Conservation (phyloP, 441 rosid species). For the Daphne laureola region DNA sequence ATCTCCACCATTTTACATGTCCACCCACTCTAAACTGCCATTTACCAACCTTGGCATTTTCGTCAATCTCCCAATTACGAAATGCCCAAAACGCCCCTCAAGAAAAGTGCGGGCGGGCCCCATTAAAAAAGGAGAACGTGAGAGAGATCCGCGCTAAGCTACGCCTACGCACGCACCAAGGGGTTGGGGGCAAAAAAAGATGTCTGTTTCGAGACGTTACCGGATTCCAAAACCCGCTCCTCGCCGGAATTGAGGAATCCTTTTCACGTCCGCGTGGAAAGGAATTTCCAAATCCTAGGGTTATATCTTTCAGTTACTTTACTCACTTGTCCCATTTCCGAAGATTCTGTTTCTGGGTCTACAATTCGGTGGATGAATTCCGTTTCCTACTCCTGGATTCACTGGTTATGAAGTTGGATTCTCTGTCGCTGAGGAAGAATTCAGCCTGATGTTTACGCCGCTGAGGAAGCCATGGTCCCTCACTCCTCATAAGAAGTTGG, state of each 20-base stretch:
- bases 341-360: constrained; percentile 5
- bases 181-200: constrained; percentile 21
- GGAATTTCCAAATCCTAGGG: constrained; percentile 20
- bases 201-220: constrained; percentile 55
- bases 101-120: constrained; percentile 16
- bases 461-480: constrained; percentile 58
- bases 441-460: constrained; percentile 63
- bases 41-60: constrained; percentile 23
- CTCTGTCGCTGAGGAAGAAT: constrained; percentile 22
- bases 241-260: constrained; percentile 63
- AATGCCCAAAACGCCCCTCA: constrained; percentile 23
- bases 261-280: constrained; percentile 57
- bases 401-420: constrained; percentile 24
- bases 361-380: background rate
- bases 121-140: constrained; percentile 21
- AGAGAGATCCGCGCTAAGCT: constrained; percentile 46
- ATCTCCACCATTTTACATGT: background rate
- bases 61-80: constrained; percentile 9
- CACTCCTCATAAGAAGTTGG: constrained; percentile 36
- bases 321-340: background rate
- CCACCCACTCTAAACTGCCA: background rate
- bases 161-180: constrained; percentile 23
- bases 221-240: constrained; percentile 63
- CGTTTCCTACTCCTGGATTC: constrained; percentile 1
- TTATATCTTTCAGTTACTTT: constrained; percentile 1